phyloP scores from a whole-genome alignment of 1,284 basidiomycete species.

The Dichomitus squalens region DNA sequence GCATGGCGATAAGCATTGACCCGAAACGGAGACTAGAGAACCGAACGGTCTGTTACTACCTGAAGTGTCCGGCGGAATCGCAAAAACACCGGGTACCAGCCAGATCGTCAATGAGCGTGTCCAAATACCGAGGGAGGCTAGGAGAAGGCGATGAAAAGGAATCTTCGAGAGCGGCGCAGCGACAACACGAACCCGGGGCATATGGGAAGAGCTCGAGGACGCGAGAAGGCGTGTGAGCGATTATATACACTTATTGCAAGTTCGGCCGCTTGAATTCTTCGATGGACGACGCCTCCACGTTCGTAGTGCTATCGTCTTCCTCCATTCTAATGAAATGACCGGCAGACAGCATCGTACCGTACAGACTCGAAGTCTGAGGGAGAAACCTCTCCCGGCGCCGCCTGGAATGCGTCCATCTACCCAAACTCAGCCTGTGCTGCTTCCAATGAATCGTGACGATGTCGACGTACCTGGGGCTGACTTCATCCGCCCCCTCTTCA shows the following conservation, averaged over 20 bases:
- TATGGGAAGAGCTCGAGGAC: no score
- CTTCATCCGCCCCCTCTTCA: slow-evolving; percentile 44
- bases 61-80: background rate
- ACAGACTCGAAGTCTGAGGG: slow-evolving; percentile 40
- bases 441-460: background rate
- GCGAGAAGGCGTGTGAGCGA: background rate
- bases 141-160: background rate
- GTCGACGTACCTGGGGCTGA: slow-evolving; percentile 50
- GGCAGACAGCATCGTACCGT: slow-evolving; percentile 56
- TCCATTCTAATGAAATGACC: slow-evolving; percentile 43
- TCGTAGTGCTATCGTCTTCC: slow-evolving; percentile 40
- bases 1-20: no score
- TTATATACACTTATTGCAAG: slow-evolving; percentile 6
- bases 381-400: slow-evolving; percentile 34
- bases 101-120: background rate
- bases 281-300: slow-evolving; percentile 59
- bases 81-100: background rate
- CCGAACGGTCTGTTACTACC: background rate
- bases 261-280: slow-evolving; percentile 62
- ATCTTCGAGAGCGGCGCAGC: background rate
- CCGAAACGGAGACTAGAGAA: background rate
- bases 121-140: background rate
- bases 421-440: no score
- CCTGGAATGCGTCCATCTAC: slow-evolving; percentile 59
- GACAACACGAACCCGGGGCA: no score